Evolutionary conservation across 2,329 filamentous ascomycete genomes (phyloP), one percentile per base, ranked within the genome.

Genomic region (Aureobasidium lini): DNA sequence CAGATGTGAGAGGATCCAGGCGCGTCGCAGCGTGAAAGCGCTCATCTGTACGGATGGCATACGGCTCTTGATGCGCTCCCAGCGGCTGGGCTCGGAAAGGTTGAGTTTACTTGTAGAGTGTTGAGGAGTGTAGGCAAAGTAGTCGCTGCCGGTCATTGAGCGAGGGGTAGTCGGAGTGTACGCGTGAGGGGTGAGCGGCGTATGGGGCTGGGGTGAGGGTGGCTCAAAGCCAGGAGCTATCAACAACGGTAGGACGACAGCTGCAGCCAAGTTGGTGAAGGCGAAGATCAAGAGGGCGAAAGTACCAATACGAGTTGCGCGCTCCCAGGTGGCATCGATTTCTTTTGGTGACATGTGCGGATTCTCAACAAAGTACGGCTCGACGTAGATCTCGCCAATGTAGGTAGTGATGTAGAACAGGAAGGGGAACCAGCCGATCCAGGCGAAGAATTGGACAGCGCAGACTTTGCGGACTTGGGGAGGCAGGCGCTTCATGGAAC

Each of bases 321-420:
- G 79, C 71, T 95, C 91, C 79, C 93, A 96, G 1, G 92, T 80
- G 52, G 79, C 74, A 67, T 96, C 86, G 61, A 96, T 84, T 66
- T 96, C 85, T 15, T 82, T 79, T 0, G 86, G 81, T 0, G 85
- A 82, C 79, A 96, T 87, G 70, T 93, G 76, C 0, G 90, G 91
- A 65, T 96, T 88, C 54, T 82, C 77, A 64, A 85, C 80, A 54
- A 96, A 85, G 65, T 82, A 88, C 0, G 90, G 90, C 69, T 96
- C 87, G 16, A 90, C 88, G 67, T 96, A 96, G 60, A 97, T 89
- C 70, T 96, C 90, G 62, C 89, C 92, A 65, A 96, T 88, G 72
- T 94, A 97, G 16, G 90, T 95, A 1, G 91, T 95, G 5, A 90
- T 90, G 76, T 97, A 97, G 75, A 95, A 96, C 2, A 97, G 80